These are phyloP conservation scores for Ustilago xerochloae DNA, from an alignment of 1,284 basidiomycete species.

Conservation along the genomic window DNA sequence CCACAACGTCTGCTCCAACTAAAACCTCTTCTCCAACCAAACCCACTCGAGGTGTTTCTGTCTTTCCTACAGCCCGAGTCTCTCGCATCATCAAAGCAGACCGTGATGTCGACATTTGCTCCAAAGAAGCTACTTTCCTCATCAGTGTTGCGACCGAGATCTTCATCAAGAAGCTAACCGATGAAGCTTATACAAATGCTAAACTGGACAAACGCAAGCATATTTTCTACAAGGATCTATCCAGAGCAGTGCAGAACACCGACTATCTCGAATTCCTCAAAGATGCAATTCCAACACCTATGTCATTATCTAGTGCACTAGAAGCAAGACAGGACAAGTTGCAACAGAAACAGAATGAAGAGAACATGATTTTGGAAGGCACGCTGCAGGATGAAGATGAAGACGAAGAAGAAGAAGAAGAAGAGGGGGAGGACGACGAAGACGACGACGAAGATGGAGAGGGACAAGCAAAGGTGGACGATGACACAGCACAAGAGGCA, in stretches of 20 bases:
- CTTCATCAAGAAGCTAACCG: constrained; percentile 56
- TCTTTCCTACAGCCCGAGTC: constrained; percentile 55
- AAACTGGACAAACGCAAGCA: constrained; percentile 58
- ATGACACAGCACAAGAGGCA: constrained; percentile 3
- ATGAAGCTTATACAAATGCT: constrained; percentile 57
- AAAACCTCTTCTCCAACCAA: background rate
- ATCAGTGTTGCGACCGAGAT: constrained; percentile 59
- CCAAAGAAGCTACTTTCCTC: constrained; percentile 59
- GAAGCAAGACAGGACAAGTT: constrained; percentile 42
- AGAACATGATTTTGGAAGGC: constrained; percentile 45
- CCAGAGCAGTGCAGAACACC: constrained; percentile 53
- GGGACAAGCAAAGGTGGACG: constrained; percentile 7
- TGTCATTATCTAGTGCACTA: constrained; percentile 50
- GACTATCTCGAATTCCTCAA: constrained; percentile 57
- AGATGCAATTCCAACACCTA: constrained; percentile 49
- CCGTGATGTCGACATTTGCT: constrained; percentile 60
- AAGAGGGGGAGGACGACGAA: constrained; percentile 25
- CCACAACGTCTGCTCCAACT: constrained; percentile 2
- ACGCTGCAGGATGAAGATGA: constrained; percentile 37
- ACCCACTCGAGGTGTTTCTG: constrained; percentile 36
- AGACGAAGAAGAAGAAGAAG: constrained; percentile 20
- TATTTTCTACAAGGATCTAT: constrained; percentile 59
- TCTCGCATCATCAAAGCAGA: constrained; percentile 63
- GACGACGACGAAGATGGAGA: constrained; percentile 4
- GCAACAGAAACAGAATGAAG: constrained; percentile 27